Evolutionary conservation across 495 filamentous ascomycete genomes (phyloP).

Genomic region (Aspergillus ostianus): DNA sequence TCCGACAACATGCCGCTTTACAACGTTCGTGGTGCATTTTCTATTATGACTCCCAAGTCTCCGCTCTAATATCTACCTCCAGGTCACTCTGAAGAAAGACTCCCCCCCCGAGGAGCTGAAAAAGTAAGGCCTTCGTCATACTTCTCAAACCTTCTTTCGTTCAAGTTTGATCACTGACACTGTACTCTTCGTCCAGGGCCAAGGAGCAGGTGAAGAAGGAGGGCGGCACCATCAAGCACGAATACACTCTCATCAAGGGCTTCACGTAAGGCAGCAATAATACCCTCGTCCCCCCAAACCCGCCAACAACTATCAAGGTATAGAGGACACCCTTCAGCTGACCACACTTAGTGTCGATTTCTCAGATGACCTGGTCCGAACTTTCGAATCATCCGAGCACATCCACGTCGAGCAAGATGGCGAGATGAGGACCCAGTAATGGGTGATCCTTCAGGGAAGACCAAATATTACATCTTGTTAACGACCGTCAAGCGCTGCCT

Average conservation of each 20-base stretch:
- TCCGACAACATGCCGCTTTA: conserved; percentile 62
- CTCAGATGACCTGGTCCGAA: conserved; percentile 60
- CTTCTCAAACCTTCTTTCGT: not conserved
- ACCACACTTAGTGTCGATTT: conserved; percentile 63
- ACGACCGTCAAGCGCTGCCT: not conserved
- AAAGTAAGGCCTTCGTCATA: conserved; percentile 44
- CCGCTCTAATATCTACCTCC: conserved; percentile 9
- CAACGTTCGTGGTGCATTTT: conserved; percentile 55
- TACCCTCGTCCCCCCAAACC: not conserved
- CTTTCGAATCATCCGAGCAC: conserved; percentile 63
- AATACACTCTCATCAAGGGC: conserved; percentile 83
- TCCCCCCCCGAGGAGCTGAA: conserved; percentile 60
- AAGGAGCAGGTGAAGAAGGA: conserved; percentile 67
- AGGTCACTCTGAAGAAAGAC: conserved; percentile 78
- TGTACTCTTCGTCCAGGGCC: conserved; percentile 46
- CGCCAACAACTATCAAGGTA: not conserved
- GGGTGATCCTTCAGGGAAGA: not conserved
- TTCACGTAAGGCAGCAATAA: conserved; percentile 68
- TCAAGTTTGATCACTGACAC: conserved; percentile 10
- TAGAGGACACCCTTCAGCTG: conserved; percentile 6
- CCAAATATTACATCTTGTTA: not conserved
- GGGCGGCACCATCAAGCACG: conserved; percentile 78
- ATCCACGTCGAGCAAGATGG: conserved; percentile 75
- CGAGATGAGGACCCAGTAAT: conserved; percentile 68
- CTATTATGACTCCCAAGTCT: not conserved